Evolutionary conservation across 2,329 filamentous ascomycete species (phyloP).

Genomic region (Tolypocladium tropicale): DNA sequence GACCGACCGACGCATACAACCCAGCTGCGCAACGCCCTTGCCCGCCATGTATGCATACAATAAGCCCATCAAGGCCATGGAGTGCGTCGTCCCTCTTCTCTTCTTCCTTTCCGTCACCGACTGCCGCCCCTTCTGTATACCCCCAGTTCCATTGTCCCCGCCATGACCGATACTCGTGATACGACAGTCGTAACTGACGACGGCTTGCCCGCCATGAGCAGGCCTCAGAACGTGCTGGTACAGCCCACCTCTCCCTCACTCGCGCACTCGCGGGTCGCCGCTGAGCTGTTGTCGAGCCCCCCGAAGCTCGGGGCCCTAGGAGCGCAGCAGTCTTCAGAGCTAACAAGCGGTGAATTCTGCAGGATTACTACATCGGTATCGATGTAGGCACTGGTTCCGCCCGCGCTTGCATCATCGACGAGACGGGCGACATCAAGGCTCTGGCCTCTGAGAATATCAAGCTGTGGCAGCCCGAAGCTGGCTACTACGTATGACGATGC

Average conservation of each 20-base stretch:
- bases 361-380: conserved; percentile 68
- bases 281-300: background rate
- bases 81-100: conserved; percentile 17
- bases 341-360: background rate
- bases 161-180: conserved; percentile 3
- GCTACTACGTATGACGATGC: conserved; percentile 54
- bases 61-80: conserved; percentile 26
- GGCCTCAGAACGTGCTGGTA: conserved; percentile 24
- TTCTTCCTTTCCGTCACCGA: background rate
- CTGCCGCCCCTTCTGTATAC: conserved; percentile 1
- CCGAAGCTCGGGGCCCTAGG: background rate
- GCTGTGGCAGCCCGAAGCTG: conserved; percentile 67
- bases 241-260: background rate
- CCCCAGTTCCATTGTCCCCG: background rate
- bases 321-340: background rate
- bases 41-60: conserved; percentile 24
- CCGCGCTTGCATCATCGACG: conserved; percentile 89
- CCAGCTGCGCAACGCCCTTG: background rate
- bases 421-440: conserved; percentile 75
- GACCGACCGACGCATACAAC: background rate
- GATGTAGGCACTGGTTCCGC: conserved; percentile 96
- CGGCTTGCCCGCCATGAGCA: conserved; percentile 14
- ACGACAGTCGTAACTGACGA: conserved; percentile 12
- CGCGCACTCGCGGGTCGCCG: background rate
- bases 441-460: conserved; percentile 67